phyloP scores from a whole-genome alignment of 768 basidiomycete species.

The Mycena galericulata region DNA sequence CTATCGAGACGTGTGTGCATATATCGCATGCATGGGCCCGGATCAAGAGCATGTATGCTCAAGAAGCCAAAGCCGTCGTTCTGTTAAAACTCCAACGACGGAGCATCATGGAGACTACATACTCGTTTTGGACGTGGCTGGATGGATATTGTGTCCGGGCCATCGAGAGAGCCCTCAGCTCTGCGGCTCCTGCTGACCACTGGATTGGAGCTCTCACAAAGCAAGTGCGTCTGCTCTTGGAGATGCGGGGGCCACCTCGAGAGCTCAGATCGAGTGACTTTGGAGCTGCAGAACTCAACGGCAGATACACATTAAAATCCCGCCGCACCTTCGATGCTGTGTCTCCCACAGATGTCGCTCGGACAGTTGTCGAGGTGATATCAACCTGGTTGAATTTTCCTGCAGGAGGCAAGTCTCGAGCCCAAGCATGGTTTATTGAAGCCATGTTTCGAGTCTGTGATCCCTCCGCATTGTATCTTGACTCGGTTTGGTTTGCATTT shows the following conservation, averaged over 20 bases:
- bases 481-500: conserved; percentile 7
- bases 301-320: not conserved
- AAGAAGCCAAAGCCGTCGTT: not conserved
- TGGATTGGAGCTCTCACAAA: not conserved
- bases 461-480: not conserved
- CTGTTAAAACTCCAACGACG: not conserved
- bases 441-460: not conserved
- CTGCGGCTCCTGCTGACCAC: not conserved
- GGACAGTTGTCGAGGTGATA: not conserved
- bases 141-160: not conserved
- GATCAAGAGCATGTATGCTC: not conserved
- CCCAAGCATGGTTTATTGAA: conserved; percentile 1
- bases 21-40: not conserved
- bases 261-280: not conserved
- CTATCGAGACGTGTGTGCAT: not conserved
- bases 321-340: not conserved
- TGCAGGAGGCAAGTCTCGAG: not conserved
- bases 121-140: conserved; percentile 1
- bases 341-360: not conserved
- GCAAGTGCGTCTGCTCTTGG: not conserved
- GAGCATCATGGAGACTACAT: conserved; percentile 11
- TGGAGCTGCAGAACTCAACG: not conserved
- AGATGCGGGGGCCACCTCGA: not conserved
- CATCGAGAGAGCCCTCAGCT: not conserved
- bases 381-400: conserved; percentile 7